These are phyloP conservation scores for Draba incana DNA, from an alignment of 345 rosid genomes.

Conservation along the genomic window DNA sequence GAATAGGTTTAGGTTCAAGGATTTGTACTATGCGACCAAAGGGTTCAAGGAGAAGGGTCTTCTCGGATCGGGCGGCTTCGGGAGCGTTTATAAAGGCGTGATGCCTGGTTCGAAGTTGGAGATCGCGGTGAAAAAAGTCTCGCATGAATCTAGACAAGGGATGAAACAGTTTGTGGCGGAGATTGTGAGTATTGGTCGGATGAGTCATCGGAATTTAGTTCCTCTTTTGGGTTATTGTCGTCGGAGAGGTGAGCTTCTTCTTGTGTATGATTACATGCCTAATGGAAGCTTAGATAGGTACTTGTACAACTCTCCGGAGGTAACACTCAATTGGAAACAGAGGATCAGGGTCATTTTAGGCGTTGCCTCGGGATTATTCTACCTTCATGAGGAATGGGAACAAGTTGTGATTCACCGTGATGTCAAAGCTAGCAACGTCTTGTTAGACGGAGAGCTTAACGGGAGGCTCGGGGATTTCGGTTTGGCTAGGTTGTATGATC, in stretches of 20 bases:
- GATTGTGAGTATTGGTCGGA: conserved; percentile 85
- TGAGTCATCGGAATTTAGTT: conserved; percentile 86
- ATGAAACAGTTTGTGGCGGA: conserved; percentile 83
- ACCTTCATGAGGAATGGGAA: conserved; percentile 89
- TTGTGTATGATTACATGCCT: conserved; percentile 89
- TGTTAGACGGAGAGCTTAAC: conserved; percentile 73
- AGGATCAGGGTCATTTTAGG: conserved; percentile 71
- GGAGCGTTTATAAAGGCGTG: conserved; percentile 77
- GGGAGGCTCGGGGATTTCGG: conserved; percentile 94
- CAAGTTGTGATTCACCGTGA: conserved; percentile 89
- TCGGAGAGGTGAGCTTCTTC: conserved; percentile 62
- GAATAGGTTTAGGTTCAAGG: conserved; percentile 67
- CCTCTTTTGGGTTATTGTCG: conserved; percentile 90
- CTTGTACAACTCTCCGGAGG: conserved; percentile 60
- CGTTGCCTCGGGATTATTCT: conserved; percentile 78
- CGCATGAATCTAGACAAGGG: conserved; percentile 85
- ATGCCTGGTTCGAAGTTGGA: conserved; percentile 51
- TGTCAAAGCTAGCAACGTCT: conserved; percentile 83
- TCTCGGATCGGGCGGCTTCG: conserved; percentile 85
- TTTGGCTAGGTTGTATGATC: conserved; percentile 80
- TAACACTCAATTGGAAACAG: conserved; percentile 70
- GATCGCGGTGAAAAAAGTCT: conserved; percentile 79
- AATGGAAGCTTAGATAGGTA: conserved; percentile 88
- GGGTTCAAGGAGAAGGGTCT: conserved; percentile 68
- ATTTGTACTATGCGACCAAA: conserved; percentile 71